Percentiles rank a stretch among this genome's conserved stretches.
phyloP scores from a whole-genome alignment of 495 filamentous ascomycete genomes.

The Aspergillus leporis region DNA sequence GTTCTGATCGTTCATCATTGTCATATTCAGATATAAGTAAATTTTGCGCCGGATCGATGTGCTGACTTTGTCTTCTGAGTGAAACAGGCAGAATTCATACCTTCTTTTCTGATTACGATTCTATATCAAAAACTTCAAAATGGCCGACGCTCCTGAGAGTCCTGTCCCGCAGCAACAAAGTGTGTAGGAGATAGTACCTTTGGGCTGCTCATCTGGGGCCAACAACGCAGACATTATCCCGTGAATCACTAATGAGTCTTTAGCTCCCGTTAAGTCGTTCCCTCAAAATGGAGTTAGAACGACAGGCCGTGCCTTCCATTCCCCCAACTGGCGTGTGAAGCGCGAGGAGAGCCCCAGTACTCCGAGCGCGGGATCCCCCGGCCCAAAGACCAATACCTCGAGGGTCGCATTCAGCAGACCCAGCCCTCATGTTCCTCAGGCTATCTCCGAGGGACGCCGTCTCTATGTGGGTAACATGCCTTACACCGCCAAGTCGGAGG shows the following conservation, averaged over 20 bases:
- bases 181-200: slow-evolving; percentile 29
- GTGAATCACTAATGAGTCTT: slow-evolving; percentile 22
- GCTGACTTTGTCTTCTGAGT: slow-evolving; percentile 5
- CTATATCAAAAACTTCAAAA: slow-evolving; percentile 19
- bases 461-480: slow-evolving; percentile 71
- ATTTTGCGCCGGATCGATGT: slow-evolving; percentile 6
- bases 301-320: slow-evolving; percentile 48
- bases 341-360: slow-evolving; percentile 31
- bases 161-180: slow-evolving; percentile 38
- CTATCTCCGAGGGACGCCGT: slow-evolving; percentile 43
- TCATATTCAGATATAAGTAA: slow-evolving; percentile 12
- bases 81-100: slow-evolving; percentile 2
- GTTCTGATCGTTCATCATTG: not conserved
- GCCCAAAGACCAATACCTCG: slow-evolving; percentile 38
- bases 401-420: slow-evolving; percentile 39
- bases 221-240: not conserved
- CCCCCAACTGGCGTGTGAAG: slow-evolving; percentile 49
- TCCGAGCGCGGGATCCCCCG: slow-evolving; percentile 29
- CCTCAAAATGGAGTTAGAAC: slow-evolving; percentile 42
- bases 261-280: slow-evolving; percentile 40
- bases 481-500: slow-evolving; percentile 61
- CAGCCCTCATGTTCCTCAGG: slow-evolving; percentile 39
- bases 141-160: slow-evolving; percentile 39
- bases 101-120: not conserved
- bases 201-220: slow-evolving; percentile 21